Conservation (phyloP, 805 yeast species). For the Myxozyma vanderwaltii region DNA sequence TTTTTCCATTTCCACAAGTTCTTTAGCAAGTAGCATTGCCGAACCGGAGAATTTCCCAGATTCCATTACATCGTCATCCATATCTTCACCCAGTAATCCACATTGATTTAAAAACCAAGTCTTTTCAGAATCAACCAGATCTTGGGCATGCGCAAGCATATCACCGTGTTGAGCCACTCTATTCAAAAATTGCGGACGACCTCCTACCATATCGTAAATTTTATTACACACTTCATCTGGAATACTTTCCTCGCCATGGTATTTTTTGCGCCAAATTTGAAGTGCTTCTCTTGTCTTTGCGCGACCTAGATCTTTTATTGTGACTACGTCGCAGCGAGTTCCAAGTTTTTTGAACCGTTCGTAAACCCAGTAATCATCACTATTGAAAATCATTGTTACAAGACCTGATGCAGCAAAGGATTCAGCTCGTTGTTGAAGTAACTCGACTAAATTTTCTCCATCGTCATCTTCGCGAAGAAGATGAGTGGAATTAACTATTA, state of each 20-base stretch:
- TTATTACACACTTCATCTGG: conserved; percentile 50
- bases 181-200: conserved; percentile 79
- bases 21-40: conserved; percentile 74
- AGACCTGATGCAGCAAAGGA: conserved; percentile 71
- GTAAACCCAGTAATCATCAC: conserved; percentile 86
- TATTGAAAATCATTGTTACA: conserved; percentile 69
- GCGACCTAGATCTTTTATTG: conserved; percentile 61
- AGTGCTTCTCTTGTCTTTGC: conserved; percentile 59
- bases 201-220: conserved; percentile 73
- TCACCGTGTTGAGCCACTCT: conserved; percentile 65
- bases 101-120: conserved; percentile 86
- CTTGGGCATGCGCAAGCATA: conserved; percentile 40
- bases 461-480: conserved; percentile 74
- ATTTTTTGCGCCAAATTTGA: conserved; percentile 45
- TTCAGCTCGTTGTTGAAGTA: conserved; percentile 83
- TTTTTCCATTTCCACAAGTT: conserved; percentile 69
- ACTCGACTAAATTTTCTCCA: conserved; percentile 67
- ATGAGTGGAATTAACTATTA: conserved; percentile 75
- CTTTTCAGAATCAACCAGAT: conserved; percentile 72
- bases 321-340: conserved; percentile 71
- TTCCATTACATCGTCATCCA: conserved; percentile 86
- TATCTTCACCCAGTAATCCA: conserved; percentile 69
- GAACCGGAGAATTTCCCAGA: conserved; percentile 70
- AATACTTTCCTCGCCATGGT: conserved; percentile 44
- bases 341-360: conserved; percentile 72